These are phyloP conservation scores for Syzygium aqueum DNA, from an alignment of 345 rosid species.

Conservation along the genomic window DNA sequence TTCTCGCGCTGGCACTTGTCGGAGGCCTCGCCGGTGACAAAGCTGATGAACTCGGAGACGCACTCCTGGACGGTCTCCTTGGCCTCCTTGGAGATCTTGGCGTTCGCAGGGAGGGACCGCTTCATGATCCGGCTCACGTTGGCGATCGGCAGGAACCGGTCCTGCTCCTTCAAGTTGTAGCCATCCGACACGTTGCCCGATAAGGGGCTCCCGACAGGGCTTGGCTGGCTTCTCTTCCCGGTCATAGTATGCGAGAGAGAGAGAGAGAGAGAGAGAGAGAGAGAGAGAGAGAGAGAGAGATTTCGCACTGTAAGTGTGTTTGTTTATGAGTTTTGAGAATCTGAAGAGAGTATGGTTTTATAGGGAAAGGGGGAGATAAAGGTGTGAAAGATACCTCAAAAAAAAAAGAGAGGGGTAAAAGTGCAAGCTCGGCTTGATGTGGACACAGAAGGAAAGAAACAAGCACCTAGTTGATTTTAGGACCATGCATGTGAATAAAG, in stretches of 20 bases:
- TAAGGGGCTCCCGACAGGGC: neutral
- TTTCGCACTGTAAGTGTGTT: neutral
- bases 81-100: conserved; percentile 12
- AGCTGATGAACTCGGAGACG: conserved; percentile 15
- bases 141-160: conserved; percentile 13
- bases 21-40: conserved; percentile 13
- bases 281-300: neutral
- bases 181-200: neutral
- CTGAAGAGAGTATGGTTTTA: neutral
- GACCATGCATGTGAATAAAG: neutral
- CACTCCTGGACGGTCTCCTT: conserved; percentile 17
- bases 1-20: conserved; percentile 15
- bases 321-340: neutral
- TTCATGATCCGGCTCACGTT: conserved; percentile 13
- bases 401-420: neutral
- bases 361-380: neutral
- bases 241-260: neutral
- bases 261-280: neutral
- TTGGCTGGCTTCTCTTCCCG: neutral
- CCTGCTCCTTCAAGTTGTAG: conserved; percentile 1
- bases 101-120: conserved; percentile 7
- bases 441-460: neutral
- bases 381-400: neutral
- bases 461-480: neutral
- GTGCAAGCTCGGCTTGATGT: neutral